phyloP scores from a whole-genome alignment of 257 asterid species.

The Anisodus acutangulus region DNA sequence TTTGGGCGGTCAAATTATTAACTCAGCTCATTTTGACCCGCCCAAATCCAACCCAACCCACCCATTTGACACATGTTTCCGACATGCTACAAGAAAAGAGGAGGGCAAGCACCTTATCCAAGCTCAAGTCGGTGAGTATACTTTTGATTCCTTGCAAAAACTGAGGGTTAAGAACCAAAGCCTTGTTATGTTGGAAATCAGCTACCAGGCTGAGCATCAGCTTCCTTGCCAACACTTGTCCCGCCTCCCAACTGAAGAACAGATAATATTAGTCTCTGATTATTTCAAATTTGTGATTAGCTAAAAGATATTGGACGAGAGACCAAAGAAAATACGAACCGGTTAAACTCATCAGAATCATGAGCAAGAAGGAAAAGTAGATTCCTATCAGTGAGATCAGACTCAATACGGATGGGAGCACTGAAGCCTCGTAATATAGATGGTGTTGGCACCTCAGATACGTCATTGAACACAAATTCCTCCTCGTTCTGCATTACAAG shows the following conservation, averaged over 20 bases:
- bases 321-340: constrained; percentile 47
- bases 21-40: too few relatives aligned
- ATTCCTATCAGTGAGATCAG: constrained; percentile 75
- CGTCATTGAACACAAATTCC: constrained; percentile 69
- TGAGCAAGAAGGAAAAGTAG: constrained; percentile 77
- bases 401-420: constrained; percentile 77
- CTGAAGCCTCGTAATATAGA: constrained; percentile 81
- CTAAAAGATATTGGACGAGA: background rate
- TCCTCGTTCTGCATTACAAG: constrained; percentile 62
- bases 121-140: constrained; percentile 58
- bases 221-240: constrained; percentile 79
- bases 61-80: background rate
- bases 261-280: constrained; percentile 17
- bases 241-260: constrained; percentile 77
- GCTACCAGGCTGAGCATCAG: constrained; percentile 74
- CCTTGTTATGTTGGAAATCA: constrained; percentile 69
- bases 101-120: constrained; percentile 64
- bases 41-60: too few relatives aligned
- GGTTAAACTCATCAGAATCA: constrained; percentile 85
- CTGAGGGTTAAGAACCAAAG: constrained; percentile 68
- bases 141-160: constrained; percentile 70
- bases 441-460: constrained; percentile 66
- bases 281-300: constrained; percentile 21
- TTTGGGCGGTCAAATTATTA: too few relatives aligned
- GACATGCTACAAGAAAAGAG: background rate